A percentile compares a stretch with the other conserved stretches of the same genome.
These are phyloP conservation scores for Chalciporus pseudorubinellus DNA, from an alignment of 768 basidiomycete genomes.

Conservation along the genomic window DNA sequence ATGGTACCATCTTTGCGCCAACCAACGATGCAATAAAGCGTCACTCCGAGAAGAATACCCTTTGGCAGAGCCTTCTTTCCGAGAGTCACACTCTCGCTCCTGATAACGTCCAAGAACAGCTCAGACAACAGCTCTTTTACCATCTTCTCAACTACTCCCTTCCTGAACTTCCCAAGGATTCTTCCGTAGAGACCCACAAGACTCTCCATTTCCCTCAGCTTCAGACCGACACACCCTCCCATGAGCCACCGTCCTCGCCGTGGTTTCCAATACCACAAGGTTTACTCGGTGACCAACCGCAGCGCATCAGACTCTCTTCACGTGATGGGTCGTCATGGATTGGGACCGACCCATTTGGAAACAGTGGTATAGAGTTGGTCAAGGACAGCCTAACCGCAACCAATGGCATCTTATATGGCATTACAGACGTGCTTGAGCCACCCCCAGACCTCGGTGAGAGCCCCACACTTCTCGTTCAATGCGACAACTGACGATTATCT, in stretches of 20 bases:
- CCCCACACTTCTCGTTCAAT: background rate
- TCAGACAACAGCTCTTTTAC: constrained; percentile 92
- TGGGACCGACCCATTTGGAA: constrained; percentile 76
- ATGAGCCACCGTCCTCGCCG: constrained; percentile 69
- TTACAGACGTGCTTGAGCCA: constrained; percentile 69
- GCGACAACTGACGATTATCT: constrained; percentile 5
- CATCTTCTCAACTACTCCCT: constrained; percentile 87
- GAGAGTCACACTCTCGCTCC: constrained; percentile 37
- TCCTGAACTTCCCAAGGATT: constrained; percentile 39
- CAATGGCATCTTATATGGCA: constrained; percentile 79
- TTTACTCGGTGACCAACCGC: constrained; percentile 75
- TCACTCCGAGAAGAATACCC: constrained; percentile 32
- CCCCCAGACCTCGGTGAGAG: constrained; percentile 72
- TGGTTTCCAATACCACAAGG: constrained; percentile 87
- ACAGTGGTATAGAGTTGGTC: constrained; percentile 66
- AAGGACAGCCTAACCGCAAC: constrained; percentile 55
- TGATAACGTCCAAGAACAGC: constrained; percentile 80
- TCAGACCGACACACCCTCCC: constrained; percentile 57
- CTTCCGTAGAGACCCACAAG: constrained; percentile 39
- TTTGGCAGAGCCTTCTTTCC: constrained; percentile 33
- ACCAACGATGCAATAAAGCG: constrained; percentile 85
- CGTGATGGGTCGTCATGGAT: constrained; percentile 51
- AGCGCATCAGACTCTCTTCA: constrained; percentile 67
- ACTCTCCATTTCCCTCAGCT: constrained; percentile 74
- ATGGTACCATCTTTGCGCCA: constrained; percentile 88